Evolutionary conservation across 139 green algal genomes (phyloP), one percentile per base, ranked within the genome.

Genomic region (Asterochloris erici): DNA sequence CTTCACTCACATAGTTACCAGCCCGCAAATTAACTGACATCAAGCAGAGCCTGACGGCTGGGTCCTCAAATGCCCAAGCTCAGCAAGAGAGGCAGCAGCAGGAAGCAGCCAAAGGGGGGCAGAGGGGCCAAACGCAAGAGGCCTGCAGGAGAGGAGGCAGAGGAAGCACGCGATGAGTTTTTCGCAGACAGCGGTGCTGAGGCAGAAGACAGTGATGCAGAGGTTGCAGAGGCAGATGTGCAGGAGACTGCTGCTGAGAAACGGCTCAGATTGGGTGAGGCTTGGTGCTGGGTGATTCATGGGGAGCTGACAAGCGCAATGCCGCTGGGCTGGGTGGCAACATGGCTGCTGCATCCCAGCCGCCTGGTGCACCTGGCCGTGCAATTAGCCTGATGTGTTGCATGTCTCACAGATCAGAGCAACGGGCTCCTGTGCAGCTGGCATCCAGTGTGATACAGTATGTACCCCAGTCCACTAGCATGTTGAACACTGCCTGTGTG

Each of bases 231-330:
- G 2, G 81, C 88, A 16, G 81, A 92, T 79, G 77, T 70, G 54
- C 74, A 84, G 62, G 94, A 98, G 84, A 98, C 91, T 63, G 92
- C 93, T 54, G 92, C 95, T 78, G 87, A 97, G 88, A 96, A 97
- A 82, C 87, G 93, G 0, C 85, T 96, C 69, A 86, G 94, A 11
- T 81, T 95, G 64, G 93, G 92, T 96, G 75, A 68, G 38, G 38
- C 38, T 6, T 54, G 38, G 38, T 54, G 38, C 38, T 54, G 38
- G 6, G 38, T 54, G 38, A 54, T 54, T 54, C 6, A 6, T 54
- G 6, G 38, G 38, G 2, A 6, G 38, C 38, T 6, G 38, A 54
- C 38, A 54, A 54, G 38, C 38, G 6, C 38, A 10, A 10, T 54
- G 38, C 38, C 6, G 38, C 38, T 54, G 4, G 2, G 38, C 38